Evolutionary conservation across 2,329 filamentous ascomycete genomes (phyloP), one percentile per base, ranked within the genome.

Genomic region (Monilinia aucupariae): DNA sequence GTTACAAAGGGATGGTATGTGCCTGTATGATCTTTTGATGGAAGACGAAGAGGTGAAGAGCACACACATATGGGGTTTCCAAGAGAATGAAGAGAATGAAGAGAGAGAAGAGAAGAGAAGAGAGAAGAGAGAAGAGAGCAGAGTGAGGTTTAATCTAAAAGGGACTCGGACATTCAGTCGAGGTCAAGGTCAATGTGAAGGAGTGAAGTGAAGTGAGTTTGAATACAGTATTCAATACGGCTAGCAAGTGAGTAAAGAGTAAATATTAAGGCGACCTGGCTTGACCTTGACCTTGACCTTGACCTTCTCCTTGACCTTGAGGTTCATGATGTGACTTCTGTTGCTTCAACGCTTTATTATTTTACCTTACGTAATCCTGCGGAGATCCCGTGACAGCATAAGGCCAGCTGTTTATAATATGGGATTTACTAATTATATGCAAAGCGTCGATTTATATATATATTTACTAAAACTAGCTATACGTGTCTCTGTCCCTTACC

Each of bases 201-300:
- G 39, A 56, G 9, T 20, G 39, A 56, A n/a, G n/a, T n/a, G n/a
- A n/a, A n/a, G n/a, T n/a, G 9, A 20, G 10, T 10, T 37, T 39
- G 32, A 20, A 22, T 22, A 43, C n/a, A 43, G 9, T 43, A 43
- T n/a, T n/a, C 37, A 39, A 37, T 37, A 37, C 12, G 9, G 37
- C 37, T 25, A 13, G 17, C 4, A 13, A n/a, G n/a, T n/a, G n/a
- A n/a, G n/a, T n/a, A n/a, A n/a, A n/a, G n/a, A n/a, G n/a, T n/a
- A n/a, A n/a, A n/a, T n/a, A n/a, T n/a, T 34, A 10, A 53, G 32
- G 59, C 49, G 59, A 61, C 59, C 59, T 61, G 59, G 59, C 59
- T 41, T 60, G 47, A 30, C 3, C 27, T 30, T 53, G 58, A 60
- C n/a, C n/a, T n/a, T n/a, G n/a, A n/a, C n/a, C n/a, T n/a, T n/a